Evolutionary conservation across 352 stramenopile genomes (phyloP), one percentile per base, ranked within the genome.

Genomic region (Pythium chondricola): DNA sequence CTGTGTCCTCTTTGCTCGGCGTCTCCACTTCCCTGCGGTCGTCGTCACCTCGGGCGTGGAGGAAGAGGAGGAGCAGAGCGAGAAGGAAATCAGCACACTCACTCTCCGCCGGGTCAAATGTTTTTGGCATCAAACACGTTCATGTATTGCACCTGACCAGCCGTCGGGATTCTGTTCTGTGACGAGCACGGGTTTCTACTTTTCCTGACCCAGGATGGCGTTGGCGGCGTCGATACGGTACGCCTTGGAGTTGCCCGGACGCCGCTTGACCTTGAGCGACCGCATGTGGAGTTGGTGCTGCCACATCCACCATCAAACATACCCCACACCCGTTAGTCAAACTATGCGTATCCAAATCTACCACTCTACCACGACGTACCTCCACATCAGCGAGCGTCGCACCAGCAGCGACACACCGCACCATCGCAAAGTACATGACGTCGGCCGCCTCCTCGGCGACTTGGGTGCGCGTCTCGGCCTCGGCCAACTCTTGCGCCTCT

Each of bases 361-460:
- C 25, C n/a, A 26, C 7, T 6, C 22, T 9, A 29, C 36, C 6
- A 5, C 0, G 16, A 22, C 57, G 22, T 66, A 87, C 78, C 52
- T 96, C 83, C 3, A 97, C 78, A 67, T 98, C 93, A 44, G 95
- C 80, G 33, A 98, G 82, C 47, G 82, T 94, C 30, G 91, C 95
- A 18, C 91, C 90, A 29, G 88, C 92, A 31, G 93, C 93, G 6
- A 89, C 75, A 33, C 90, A 96, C 43, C 86, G 83, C 37, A 95
- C 86, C 80, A 98, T 96, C 17, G 92, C 89, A 68, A 98, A 98
- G 63, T 98, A 98, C 57, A 98, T 69, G 14, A 98, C 87, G 71
- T 98, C 95, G 6, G 93, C 95, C 7, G 96, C 79, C 66, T 98
- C 95, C 29, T 87, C 89, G 7, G 93, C 93, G 0, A 98, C 89